A percentile compares a stretch with the other conserved stretches of the same genome.
These are phyloP conservation scores for Beta macrorhiza DNA, from an alignment of 179 eudicot species.

Conservation along the genomic window DNA sequence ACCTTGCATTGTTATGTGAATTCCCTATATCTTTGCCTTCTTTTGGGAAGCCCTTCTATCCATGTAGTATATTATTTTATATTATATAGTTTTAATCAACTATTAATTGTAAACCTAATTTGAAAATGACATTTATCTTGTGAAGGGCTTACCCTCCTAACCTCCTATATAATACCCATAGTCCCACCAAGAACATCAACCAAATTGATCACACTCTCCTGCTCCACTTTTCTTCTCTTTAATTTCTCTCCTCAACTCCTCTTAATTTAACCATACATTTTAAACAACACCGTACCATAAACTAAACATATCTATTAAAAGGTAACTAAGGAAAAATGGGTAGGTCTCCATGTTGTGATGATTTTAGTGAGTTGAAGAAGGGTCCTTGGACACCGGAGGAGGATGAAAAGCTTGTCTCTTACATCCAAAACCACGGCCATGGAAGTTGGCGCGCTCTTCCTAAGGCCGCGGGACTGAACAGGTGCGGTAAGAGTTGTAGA, in stretches of 20 bases:
- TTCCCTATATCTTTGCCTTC: slow-evolving; percentile 34
- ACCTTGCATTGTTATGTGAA: slow-evolving; percentile 9
- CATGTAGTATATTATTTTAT: background rate
- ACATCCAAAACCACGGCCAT: slow-evolving; percentile 54
- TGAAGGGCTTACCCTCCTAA: slow-evolving; percentile 22
- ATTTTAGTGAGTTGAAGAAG: slow-evolving; percentile 49
- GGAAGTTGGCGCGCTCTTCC: slow-evolving; percentile 75
- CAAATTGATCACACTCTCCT: slow-evolving; percentile 22
- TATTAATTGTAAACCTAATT: slow-evolving; percentile 23
- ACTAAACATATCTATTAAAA: background rate
- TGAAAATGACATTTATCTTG: slow-evolving; percentile 37
- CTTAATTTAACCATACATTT: background rate
- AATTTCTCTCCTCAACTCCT: slow-evolving; percentile 10
- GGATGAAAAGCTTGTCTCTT: slow-evolving; percentile 47
- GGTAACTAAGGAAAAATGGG: slow-evolving; percentile 38
- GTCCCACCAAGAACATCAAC: slow-evolving; percentile 39
- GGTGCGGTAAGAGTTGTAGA: slow-evolving; percentile 74
- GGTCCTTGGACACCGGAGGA: slow-evolving; percentile 76
- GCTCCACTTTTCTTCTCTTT: background rate
- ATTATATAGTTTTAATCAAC: background rate
- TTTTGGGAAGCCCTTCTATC: slow-evolving; percentile 27
- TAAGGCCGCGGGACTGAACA: slow-evolving; percentile 53
- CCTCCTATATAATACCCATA: slow-evolving; percentile 28
- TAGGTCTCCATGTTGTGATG: slow-evolving; percentile 49
- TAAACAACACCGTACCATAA: background rate